Percentiles rank a stretch among this genome's conserved stretches.
phyloP scores from a whole-genome alignment of 108 stramenopile species.

The Nitzschia sp. region DNA sequence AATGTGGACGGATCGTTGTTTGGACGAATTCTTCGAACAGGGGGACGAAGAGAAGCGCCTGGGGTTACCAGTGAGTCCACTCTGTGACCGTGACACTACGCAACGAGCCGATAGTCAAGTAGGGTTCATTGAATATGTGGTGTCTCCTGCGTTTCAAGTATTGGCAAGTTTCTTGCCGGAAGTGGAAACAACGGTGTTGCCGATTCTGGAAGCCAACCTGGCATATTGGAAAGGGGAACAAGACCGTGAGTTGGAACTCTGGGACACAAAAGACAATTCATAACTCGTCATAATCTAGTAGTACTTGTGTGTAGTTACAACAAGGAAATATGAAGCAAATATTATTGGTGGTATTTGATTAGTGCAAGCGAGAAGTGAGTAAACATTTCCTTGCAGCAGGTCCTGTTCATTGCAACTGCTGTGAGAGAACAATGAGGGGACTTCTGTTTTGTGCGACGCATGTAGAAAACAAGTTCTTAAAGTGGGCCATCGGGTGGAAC shows the following conservation, averaged over 20 bases:
- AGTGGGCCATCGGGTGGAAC: too few species aligned
- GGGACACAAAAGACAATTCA: too few species aligned
- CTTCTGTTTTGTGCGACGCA: too few species aligned
- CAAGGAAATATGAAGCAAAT: too few species aligned
- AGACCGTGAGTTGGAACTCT: conserved; percentile 6
- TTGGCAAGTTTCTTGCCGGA: conserved; percentile 51
- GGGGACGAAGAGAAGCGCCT: conserved; percentile 67
- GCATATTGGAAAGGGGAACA: conserved; percentile 41
- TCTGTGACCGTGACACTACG: conserved; percentile 59
- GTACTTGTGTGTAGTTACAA: too few species aligned
- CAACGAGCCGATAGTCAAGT: conserved; percentile 68
- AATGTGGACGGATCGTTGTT: conserved; percentile 68
- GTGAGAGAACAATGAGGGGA: too few species aligned
- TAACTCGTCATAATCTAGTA: too few species aligned
- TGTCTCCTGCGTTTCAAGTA: conserved; percentile 60
- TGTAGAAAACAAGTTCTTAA: too few species aligned
- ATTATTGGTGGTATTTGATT: too few species aligned
- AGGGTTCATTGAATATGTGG: conserved; percentile 82
- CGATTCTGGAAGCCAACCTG: conserved; percentile 42
- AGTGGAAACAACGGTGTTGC: conserved; percentile 40
- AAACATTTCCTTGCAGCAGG: too few species aligned
- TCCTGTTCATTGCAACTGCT: too few species aligned
- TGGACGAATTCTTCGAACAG: conserved; percentile 73
- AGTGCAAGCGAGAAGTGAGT: too few species aligned
- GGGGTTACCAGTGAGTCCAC: conserved; percentile 68